These are phyloP conservation scores for Periconia sp. DNA, from an alignment of 2,329 filamentous ascomycete genomes.

Conservation along the genomic window DNA sequence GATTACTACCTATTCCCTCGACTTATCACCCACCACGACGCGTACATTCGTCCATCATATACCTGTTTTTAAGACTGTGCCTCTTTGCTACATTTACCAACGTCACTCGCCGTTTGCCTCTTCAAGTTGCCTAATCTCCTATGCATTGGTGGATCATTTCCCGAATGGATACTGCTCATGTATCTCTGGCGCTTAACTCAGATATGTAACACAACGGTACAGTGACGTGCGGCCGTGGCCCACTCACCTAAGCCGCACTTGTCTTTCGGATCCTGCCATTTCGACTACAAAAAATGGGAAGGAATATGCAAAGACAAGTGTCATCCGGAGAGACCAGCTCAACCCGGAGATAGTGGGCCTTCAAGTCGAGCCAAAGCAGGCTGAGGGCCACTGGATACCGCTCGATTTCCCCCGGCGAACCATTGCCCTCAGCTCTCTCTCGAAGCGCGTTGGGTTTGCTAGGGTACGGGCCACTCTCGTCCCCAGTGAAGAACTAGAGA, in stretches of 20 bases:
- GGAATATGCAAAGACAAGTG: no score
- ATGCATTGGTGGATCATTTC: neutral
- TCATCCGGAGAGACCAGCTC: no score
- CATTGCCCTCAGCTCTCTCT: neutral
- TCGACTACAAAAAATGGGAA: no score
- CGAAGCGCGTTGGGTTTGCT: no score
- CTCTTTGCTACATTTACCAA: slow-evolving; percentile 2
- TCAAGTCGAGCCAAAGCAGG: no score
- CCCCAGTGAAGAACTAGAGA: neutral
- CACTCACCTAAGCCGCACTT: no score
- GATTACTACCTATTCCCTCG: neutral
- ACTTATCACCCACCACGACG: neutral
- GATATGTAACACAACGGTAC: neutral
- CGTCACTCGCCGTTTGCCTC: neutral
- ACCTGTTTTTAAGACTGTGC: slow-evolving; percentile 1
- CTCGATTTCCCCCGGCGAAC: neutral
- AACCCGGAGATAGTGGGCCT: no score
- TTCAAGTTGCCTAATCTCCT: neutral
- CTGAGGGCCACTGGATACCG: no score
- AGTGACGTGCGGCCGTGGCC: neutral
- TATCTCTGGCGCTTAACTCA: neutral
- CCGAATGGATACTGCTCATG: neutral
- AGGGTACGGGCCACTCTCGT: neutral
- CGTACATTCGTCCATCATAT: neutral
- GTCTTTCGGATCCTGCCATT: no score